These are phyloP conservation scores for Termitomyces sp. DNA, from an alignment of 768 basidiomycete species.

Conservation along the genomic window DNA sequence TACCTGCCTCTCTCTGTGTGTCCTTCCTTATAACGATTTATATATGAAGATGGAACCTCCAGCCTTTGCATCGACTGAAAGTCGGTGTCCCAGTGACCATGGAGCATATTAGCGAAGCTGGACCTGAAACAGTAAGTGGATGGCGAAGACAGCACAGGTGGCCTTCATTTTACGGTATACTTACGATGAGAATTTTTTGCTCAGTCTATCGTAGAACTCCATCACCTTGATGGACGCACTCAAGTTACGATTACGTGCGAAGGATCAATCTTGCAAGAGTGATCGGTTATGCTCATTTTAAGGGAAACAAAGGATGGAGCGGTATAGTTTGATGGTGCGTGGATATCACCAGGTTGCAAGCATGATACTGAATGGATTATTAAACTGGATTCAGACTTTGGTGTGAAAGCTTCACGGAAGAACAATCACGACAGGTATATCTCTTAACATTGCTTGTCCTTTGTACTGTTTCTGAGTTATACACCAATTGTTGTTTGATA, in stretches of 20 bases:
- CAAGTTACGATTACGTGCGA: slow-evolving; percentile 86
- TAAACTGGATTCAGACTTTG: slow-evolving; percentile 56
- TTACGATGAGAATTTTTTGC: not conserved
- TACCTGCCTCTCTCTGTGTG: not conserved
- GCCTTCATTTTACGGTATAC: slow-evolving; percentile 3
- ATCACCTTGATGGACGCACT: slow-evolving; percentile 99
- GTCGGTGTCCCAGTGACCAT: slow-evolving; percentile 96
- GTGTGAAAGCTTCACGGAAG: slow-evolving; percentile 96
- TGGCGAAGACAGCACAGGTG: slow-evolving; percentile 96
- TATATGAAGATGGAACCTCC: slow-evolving; percentile 79
- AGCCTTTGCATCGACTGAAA: slow-evolving; percentile 84
- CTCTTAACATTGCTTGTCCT: not conserved
- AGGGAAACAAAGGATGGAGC: slow-evolving; percentile 85
- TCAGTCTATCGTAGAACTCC: slow-evolving; percentile 62
- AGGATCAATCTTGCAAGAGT: slow-evolving; percentile 97
- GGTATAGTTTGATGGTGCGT: slow-evolving; percentile 89
- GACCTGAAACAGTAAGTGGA: slow-evolving; percentile 92
- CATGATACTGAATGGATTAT: not conserved
- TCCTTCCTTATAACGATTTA: not conserved
- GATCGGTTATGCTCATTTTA: slow-evolving; percentile 90
- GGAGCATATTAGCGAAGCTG: slow-evolving; percentile 91
- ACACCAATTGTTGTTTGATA: slow-evolving; percentile 84
- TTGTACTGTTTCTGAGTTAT: not conserved
- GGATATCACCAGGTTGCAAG: not conserved
- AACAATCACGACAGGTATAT: slow-evolving; percentile 86